Evolutionary conservation across 2,329 filamentous ascomycete species (phyloP).

Genomic region (Epichloe gansuensis): DNA sequence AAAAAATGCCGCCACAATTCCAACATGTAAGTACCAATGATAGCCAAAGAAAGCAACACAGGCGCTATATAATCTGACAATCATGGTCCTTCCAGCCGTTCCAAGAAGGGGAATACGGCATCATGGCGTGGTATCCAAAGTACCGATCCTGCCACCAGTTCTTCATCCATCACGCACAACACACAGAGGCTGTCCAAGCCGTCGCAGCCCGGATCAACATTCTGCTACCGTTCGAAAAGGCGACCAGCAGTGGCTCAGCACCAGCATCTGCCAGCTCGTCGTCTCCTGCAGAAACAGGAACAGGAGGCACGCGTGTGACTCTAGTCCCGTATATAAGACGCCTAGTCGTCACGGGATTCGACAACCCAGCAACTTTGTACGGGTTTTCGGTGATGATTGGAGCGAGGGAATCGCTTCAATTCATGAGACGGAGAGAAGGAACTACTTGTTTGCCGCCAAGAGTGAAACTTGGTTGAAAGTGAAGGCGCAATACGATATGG

Average conservation of each 20-base stretch:
- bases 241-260: constrained; percentile 17
- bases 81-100: constrained; percentile 22
- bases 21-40: constrained; percentile 9
- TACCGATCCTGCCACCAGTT: constrained; percentile 84
- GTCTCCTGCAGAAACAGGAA: neutral
- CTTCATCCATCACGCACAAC: constrained; percentile 85
- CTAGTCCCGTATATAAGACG: constrained; percentile 83
- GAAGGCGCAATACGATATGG: constrained; percentile 84
- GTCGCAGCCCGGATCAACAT: constrained; percentile 89
- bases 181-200: constrained; percentile 71
- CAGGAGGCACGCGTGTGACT: constrained; percentile 8
- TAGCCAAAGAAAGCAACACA: neutral
- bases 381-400: constrained; percentile 96
- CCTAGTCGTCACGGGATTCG: constrained; percentile 83
- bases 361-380: constrained; percentile 74
- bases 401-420: constrained; percentile 63
- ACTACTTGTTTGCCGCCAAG: constrained; percentile 92
- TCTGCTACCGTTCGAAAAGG: constrained; percentile 70
- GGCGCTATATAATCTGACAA: neutral
- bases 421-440: constrained; percentile 80
- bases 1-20: constrained; percentile 10
- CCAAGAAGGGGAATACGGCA: constrained; percentile 50
- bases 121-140: constrained; percentile 86
- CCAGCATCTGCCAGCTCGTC: neutral
- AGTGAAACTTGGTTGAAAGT: constrained; percentile 81